Base-by-base conservation (phyloP, 345 rosid genomes). In the Aquilaria yunnanensis region DNA sequence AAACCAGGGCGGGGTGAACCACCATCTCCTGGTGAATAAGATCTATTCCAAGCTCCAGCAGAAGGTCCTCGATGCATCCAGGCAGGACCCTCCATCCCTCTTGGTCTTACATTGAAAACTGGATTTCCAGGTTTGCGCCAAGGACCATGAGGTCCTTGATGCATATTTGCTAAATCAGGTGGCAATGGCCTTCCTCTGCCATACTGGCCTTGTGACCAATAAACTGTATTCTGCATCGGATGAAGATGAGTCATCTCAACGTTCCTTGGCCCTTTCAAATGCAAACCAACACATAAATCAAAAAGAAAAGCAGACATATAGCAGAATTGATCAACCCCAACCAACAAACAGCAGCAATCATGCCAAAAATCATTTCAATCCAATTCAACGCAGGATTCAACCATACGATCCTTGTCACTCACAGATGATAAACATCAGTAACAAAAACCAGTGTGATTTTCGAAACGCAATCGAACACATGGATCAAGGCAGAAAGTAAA, bases 151-250 rank as follows among this genome's bases (percentile, higher is more conserved):
- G 79, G 32, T 41, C 85, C 84, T 66, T 74, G 80, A 57, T 75
- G 70, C 72, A 84, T 65, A 37, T 37, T 4, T 37, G 43, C 43
- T 37, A 37, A 0, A 3, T 37, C 43, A 37, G 43, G 43, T 47
- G 83, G 80, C 51, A 68, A 63, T 31, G 79, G 65, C 72, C 69
- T 65, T 53, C 66, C 37, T 59, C 55, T 69, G 59, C 54, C 56
- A 63, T 62, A 76, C 49, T 78, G 81, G 61, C 77, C 67, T 54
- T 52, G 76, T 16, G 71, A 62, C 74, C 66, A 83, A 76, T 76
- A 67, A 68, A 74, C 54, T 23, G 78, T 73, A 51, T 71, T 61
- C 54, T 74, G 84, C 79, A 70, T 68, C 60, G 74, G 89, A 80
- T 75, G 59, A 61, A 68, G 63, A 50, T 72, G 75, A 66, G 60